phyloP scores from a whole-genome alignment of 805 yeast species.

The Myxozyma sirexii region DNA sequence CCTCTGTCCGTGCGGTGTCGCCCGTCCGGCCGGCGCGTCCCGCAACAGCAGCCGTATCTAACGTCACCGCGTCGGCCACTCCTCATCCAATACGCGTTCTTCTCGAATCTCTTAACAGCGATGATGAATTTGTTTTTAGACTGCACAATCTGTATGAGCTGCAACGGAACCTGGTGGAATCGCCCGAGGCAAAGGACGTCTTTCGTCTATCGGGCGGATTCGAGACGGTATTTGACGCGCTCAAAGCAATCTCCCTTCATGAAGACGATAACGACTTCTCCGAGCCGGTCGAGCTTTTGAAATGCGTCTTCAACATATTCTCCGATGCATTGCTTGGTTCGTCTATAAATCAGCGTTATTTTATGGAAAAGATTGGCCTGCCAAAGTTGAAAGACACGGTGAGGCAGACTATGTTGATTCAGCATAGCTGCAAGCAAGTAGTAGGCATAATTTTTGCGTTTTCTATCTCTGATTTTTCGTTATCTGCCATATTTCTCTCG shows the following conservation, averaged over 20 bases:
- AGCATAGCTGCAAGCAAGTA: conserved; percentile 22
- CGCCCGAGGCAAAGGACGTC: conserved; percentile 33
- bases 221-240: conserved; percentile 30
- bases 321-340: conserved; percentile 27
- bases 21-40: conserved; percentile 26
- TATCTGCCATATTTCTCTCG: conserved; percentile 32
- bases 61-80: conserved; percentile 28
- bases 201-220: conserved; percentile 34
- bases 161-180: conserved; percentile 34
- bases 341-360: conserved; percentile 25
- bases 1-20: conserved; percentile 18
- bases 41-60: conserved; percentile 23
- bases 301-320: conserved; percentile 32
- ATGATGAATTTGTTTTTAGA: conserved; percentile 30
- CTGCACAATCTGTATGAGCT: conserved; percentile 33
- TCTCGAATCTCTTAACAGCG: conserved; percentile 26
- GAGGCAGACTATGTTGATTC: conserved; percentile 10
- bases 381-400: conserved; percentile 3
- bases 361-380: conserved; percentile 23
- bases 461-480: conserved; percentile 31
- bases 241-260: conserved; percentile 10
- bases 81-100: conserved; percentile 30
- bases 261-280: conserved; percentile 28
- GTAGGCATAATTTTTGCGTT: conserved; percentile 33
- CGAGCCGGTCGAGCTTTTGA: conserved; percentile 34